A percentile compares a stretch with the other conserved stretches of the same genome.
Evolutionary conservation across 2,329 filamentous ascomycete genomes (phyloP).

Genomic region (Cladosporium sp.): DNA sequence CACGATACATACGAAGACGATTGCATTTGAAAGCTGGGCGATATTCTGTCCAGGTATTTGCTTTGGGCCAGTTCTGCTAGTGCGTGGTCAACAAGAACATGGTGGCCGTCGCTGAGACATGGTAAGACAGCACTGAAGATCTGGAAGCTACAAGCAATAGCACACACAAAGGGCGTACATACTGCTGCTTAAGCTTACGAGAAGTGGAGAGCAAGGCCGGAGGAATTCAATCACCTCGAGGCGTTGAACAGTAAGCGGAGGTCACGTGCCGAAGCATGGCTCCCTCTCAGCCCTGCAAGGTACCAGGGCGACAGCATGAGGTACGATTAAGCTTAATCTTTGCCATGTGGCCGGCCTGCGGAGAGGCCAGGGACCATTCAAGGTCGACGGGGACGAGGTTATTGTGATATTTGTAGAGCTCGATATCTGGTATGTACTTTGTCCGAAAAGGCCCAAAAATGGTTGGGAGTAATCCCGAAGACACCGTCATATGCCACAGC

Average conservation of each 20-base stretch:
- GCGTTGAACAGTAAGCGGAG: background rate
- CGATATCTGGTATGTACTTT: background rate
- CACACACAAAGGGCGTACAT: background rate
- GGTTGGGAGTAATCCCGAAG: background rate
- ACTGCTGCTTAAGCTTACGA: background rate
- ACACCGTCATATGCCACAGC: background rate
- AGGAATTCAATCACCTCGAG: background rate
- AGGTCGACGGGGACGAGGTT: constrained; percentile 1
- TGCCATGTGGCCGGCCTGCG: constrained; percentile 20
- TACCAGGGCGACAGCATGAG: constrained; percentile 13
- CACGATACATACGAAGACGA: no score
- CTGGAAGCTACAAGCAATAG: no score
- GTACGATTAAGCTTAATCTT: constrained; percentile 21
- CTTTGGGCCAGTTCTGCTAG: no score
- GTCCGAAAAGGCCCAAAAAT: background rate
- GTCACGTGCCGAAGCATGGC: constrained; percentile 13
- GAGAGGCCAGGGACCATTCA: constrained; percentile 17
- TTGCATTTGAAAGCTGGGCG: no score
- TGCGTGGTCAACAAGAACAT: no score
- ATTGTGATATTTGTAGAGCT: background rate
- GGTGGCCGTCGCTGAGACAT: no score
- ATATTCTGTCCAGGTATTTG: no score
- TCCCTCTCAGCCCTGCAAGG: constrained; percentile 14
- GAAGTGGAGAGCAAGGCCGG: no score
- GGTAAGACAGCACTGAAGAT: no score